These are phyloP conservation scores for Aspergillus sp. DNA, from an alignment of 2,329 filamentous ascomycete species.

Conservation along the genomic window DNA sequence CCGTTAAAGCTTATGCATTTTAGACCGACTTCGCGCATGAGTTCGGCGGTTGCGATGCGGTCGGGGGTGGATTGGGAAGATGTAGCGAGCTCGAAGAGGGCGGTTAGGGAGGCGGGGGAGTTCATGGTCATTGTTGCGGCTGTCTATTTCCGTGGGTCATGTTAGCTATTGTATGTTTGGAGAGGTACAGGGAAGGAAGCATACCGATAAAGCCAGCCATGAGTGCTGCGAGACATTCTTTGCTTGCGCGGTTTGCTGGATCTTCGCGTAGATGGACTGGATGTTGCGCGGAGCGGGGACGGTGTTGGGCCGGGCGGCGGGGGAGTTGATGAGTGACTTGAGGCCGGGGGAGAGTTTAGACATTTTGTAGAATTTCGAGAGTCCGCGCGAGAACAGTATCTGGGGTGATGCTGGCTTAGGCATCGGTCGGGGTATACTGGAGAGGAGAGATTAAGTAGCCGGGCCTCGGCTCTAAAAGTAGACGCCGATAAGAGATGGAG, in stretches of 20 bases:
- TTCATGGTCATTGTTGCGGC: constrained; percentile 85
- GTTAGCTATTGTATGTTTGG: neutral
- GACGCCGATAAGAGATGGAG: neutral
- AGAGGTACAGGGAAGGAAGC: constrained; percentile 9
- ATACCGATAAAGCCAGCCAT: constrained; percentile 67
- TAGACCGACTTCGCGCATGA: constrained; percentile 47
- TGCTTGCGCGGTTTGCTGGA: constrained; percentile 63
- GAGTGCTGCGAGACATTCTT: constrained; percentile 63
- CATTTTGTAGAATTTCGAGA: constrained; percentile 48
- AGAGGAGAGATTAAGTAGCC: neutral
- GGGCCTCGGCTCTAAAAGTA: constrained; percentile 7
- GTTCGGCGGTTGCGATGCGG: constrained; percentile 35
- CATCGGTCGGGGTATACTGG: neutral
- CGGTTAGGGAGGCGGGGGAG: constrained; percentile 71
- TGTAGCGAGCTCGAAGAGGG: constrained; percentile 55
- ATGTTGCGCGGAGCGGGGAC: constrained; percentile 65
- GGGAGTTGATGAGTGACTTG: constrained; percentile 72
- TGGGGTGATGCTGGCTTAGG: neutral
- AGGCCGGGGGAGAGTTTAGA: constrained; percentile 70
- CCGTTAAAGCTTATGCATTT: constrained; percentile 51
- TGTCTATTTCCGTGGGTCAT: constrained; percentile 53
- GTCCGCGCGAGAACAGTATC: neutral
- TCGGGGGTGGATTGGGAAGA: constrained; percentile 26
- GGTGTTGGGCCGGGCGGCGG: constrained; percentile 65
- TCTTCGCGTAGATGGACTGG: constrained; percentile 61